Conservation (phyloP, 2,329 filamentous ascomycete species). For the Alternaria viburni region DNA sequence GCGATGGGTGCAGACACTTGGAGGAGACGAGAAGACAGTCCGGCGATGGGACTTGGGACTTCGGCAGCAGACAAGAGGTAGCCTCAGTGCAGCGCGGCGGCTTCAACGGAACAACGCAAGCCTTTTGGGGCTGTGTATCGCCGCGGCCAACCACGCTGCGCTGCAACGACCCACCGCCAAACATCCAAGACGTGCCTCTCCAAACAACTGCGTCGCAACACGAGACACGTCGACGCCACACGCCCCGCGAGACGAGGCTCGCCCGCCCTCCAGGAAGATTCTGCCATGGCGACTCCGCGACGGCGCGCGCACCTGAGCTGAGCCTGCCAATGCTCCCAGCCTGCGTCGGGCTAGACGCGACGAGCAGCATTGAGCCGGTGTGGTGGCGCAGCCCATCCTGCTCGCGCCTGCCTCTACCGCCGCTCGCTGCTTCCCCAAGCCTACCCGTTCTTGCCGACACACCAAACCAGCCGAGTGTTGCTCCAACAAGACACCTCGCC, state of each 20-base stretch:
- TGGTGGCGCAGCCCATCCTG: slow-evolving; percentile 12
- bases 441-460: not conserved
- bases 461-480: slow-evolving; percentile 1
- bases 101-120: slow-evolving; percentile 7
- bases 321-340: slow-evolving; percentile 6
- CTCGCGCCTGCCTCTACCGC: not conserved
- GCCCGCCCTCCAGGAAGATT: not conserved
- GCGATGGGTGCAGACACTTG: not conserved
- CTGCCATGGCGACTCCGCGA: not conserved
- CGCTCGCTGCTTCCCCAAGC: not conserved
- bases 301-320: not conserved
- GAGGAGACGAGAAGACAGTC: not conserved
- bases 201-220: slow-evolving; percentile 2
- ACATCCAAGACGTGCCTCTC: slow-evolving; percentile 4
- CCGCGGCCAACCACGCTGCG: slow-evolving; percentile 7
- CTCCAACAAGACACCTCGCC: not conserved
- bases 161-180: slow-evolving; percentile 9
- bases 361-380: slow-evolving; percentile 7
- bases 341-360: slow-evolving; percentile 7
- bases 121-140: slow-evolving; percentile 13
- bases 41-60: not conserved
- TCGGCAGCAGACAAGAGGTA: not conserved
- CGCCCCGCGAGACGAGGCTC: not conserved
- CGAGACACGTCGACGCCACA: slow-evolving; percentile 9
- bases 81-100: slow-evolving; percentile 1